Base-by-base conservation (phyloP, 192 early-diverging fungal species). In the Radiomyces spectabilis region DNA sequence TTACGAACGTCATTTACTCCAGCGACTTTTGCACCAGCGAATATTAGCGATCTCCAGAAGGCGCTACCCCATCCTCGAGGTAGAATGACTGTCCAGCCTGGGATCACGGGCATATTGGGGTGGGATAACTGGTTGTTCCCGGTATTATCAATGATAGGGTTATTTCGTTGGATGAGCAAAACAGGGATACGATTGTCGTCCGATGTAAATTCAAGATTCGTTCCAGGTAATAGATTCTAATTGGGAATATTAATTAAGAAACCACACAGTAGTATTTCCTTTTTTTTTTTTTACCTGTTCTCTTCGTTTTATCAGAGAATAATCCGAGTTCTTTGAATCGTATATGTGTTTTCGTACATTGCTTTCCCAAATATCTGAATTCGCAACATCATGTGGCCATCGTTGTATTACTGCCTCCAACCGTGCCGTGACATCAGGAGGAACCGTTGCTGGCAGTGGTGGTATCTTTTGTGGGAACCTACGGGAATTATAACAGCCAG, bases 41-140 rank as follows among this genome's bases (percentile, higher is more conserved):
- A 95, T 16, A 87, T 69, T 18, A 98, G 73, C 13, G 83, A 77
- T 68, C 89, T 84, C 93, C 92, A 97, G 55, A 98, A 82, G 8
- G 81, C 56, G 74, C 88, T 87, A 6, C 81, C 93, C 85, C 86
- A 93, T 0, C 84, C 83, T n/a, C 73, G 68, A 12, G 91, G 89
- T 5, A 93, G 63, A 26, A 95, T 63, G 16, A 96, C 33, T 18
- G 86, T 86, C 93, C 92, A 94, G 0, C 92, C 92, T 45, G 83
- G 68, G 10, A 66, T 59, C 5, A 45, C 41, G 26, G 44, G 51
- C 41, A 31, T 5, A 8, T 6, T 30, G 30, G 5, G 41, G 49
- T 44, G 15, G 10, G 39, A 18, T 37, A 35, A 4, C 15, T 2
- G 9, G 2, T 33, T n/a, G n/a, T n/a, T n/a, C n/a, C 33, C 13